Evolutionary conservation across 331 rosid genomes (phyloP).

Genomic region (Pyracantha coccinea): DNA sequence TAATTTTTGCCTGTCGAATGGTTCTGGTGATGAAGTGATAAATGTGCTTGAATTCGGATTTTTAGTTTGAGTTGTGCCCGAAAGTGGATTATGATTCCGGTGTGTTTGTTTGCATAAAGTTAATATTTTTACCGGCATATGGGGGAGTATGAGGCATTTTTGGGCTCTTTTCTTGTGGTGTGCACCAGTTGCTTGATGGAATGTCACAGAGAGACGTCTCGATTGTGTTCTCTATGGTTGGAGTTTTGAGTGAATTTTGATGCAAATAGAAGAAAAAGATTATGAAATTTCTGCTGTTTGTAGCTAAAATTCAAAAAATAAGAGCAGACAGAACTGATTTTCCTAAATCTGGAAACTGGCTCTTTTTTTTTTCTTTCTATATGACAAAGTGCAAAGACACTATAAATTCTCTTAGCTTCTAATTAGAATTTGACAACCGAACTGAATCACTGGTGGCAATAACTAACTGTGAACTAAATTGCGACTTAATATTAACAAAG

Average conservation of each 20-base stretch:
- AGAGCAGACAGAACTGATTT: not conserved
- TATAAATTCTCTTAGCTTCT: not conserved
- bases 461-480: not conserved
- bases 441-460: not conserved
- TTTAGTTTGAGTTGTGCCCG: not conserved
- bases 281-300: not conserved
- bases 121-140: not conserved
- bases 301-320: not conserved
- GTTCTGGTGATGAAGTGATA: conserved; percentile 3
- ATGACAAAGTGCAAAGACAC: not conserved
- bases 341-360: not conserved
- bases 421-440: not conserved
- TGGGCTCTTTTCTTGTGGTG: conserved; percentile 4
- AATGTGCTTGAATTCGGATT: not conserved
- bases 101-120: not conserved
- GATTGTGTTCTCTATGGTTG: not conserved
- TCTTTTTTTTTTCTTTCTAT: not conserved
- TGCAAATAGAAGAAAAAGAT: not conserved
- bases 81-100: not conserved
- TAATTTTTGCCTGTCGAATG: not conserved
- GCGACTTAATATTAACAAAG: not conserved
- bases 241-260: not conserved
- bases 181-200: conserved; percentile 28
- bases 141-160: not conserved
- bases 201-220: conserved; percentile 19